A percentile compares a stretch with the other conserved stretches of the same genome.
Conservation (phyloP, 148 eudicot genomes). For the Agrostemma githago region DNA sequence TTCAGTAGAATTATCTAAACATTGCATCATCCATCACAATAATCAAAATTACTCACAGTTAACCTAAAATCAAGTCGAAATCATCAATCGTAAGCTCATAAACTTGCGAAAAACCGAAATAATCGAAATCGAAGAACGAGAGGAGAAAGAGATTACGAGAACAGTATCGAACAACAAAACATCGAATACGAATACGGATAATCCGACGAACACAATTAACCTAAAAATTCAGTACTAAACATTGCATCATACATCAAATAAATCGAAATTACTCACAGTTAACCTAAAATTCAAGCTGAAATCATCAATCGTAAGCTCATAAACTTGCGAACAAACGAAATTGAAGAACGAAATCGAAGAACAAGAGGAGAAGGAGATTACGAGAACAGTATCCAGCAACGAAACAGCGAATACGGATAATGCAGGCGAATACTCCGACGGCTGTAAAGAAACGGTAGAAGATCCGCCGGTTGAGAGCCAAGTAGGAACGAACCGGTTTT, state of each 20-base stretch:
- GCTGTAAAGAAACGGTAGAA: slow-evolving; percentile 35
- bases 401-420: slow-evolving; percentile 35
- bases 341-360: slow-evolving; percentile 1
- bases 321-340: background rate
- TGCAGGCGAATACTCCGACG: slow-evolving; percentile 19
- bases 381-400: slow-evolving; percentile 34
- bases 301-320: background rate
- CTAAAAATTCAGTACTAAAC: background rate
- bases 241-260: background rate
- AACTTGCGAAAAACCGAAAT: too few species aligned
- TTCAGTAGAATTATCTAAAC: background rate
- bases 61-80: background rate
- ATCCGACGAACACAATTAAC: background rate
- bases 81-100: background rate
- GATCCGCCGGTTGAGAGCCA: slow-evolving; percentile 43
- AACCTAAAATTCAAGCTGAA: background rate
- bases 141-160: too few species aligned
- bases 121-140: too few species aligned
- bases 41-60: background rate
- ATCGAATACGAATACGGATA: background rate
- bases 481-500: slow-evolving; percentile 23
- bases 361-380: slow-evolving; percentile 18
- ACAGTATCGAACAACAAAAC: too few species aligned
- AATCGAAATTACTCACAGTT: background rate
- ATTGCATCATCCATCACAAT: background rate